phyloP scores from a whole-genome alignment of 176 grass and related monocot genomes.

The Raddia distichophylla region DNA sequence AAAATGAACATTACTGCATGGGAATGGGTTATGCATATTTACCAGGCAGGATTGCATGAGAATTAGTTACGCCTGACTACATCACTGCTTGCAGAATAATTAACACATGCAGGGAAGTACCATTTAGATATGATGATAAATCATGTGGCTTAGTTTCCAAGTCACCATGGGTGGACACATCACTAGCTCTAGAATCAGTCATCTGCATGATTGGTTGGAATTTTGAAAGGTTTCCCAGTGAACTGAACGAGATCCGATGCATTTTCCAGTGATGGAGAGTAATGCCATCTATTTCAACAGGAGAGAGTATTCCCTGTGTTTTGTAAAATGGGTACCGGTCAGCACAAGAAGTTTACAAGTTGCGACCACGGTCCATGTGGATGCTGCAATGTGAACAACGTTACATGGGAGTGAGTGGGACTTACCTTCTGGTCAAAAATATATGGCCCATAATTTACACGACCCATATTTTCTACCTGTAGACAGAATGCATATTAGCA shows the following conservation, averaged over 20 bases:
- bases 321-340: conserved; percentile 2
- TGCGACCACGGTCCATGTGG: not conserved
- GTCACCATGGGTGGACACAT: conserved; percentile 31
- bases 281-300: conserved; percentile 64
- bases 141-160: conserved; percentile 35
- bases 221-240: conserved; percentile 52
- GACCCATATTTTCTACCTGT: conserved; percentile 82
- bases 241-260: conserved; percentile 64
- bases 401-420: not conserved
- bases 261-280: conserved; percentile 72
- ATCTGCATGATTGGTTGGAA: conserved; percentile 51
- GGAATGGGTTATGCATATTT: not conserved
- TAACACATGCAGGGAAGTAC: conserved; percentile 30
- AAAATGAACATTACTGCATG: not conserved
- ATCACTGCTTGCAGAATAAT: conserved; percentile 1
- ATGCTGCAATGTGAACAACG: not conserved
- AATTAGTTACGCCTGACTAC: conserved; percentile 13
- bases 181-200: conserved; percentile 41
- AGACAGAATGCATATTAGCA: conserved; percentile 21
- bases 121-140: conserved; percentile 39
- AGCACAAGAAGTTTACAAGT: conserved; percentile 24
- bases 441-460: conserved; percentile 75
- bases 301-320: conserved; percentile 88
- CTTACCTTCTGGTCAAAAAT: conserved; percentile 89
- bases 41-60: not conserved